phyloP scores from a whole-genome alignment of 2,329 filamentous ascomycete genomes.

The Trichoderma brevicompactum region DNA sequence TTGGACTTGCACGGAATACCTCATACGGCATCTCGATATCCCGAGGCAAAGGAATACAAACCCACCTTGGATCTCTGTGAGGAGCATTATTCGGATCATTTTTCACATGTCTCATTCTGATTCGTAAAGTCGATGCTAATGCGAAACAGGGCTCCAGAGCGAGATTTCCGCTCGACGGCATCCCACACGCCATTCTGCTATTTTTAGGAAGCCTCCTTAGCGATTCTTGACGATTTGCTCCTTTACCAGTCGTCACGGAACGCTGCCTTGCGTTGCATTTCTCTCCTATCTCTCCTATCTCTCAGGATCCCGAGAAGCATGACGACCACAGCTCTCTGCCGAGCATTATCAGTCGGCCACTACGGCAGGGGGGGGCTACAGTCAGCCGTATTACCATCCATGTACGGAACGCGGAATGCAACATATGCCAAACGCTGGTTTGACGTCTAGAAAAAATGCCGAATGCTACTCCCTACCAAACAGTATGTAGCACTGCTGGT shows the following conservation, averaged over 20 bases:
- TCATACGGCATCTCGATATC: conserved; percentile 1
- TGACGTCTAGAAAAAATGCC: conserved; percentile 7
- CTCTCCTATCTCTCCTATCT: neutral
- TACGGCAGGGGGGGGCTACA: neutral
- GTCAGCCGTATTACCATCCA: neutral
- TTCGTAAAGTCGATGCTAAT: neutral
- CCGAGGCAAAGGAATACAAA: neutral
- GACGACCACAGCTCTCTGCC: neutral
- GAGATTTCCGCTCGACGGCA: neutral
- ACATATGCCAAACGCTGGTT: neutral
- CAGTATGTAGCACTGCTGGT: neutral
- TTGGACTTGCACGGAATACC: neutral
- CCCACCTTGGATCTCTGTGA: neutral
- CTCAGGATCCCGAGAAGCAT: neutral
- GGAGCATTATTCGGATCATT: neutral
- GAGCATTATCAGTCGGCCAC: neutral
- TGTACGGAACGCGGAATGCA: conserved; percentile 4
- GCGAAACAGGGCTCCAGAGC: neutral
- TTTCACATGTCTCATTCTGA: neutral
- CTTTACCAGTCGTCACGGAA: neutral
- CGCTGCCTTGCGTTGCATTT: neutral
- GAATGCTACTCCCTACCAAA: neutral
- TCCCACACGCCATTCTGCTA: neutral
- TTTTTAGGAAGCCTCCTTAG: neutral
- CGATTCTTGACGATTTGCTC: neutral